Percentiles rank a stretch among this genome's conserved stretches.
Conservation (phyloP, 495 filamentous ascomycete species). For the Diplogelasinospora grovesii region DNA sequence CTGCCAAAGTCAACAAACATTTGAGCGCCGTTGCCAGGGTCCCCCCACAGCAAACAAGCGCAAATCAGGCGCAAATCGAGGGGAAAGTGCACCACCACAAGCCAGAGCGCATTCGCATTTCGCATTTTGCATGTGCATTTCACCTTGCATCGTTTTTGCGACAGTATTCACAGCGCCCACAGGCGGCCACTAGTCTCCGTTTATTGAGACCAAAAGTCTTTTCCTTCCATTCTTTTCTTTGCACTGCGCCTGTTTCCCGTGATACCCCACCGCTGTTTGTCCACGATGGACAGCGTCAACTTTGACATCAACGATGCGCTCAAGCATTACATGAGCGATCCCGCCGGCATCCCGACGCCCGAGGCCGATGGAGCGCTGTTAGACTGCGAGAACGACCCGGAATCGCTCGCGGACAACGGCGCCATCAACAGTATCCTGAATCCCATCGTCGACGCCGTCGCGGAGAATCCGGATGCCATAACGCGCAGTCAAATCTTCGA, state of each 20-base stretch:
- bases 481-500: conserved; percentile 73
- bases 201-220: no score
- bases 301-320: conserved; percentile 96
- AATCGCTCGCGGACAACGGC: conserved; percentile 64
- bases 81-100: conserved; percentile 5
- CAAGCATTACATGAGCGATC: conserved; percentile 92
- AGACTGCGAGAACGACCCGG: conserved; percentile 88
- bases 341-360: conserved; percentile 70
- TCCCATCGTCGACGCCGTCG: conserved; percentile 87
- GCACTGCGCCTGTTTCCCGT: neutral
- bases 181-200: neutral
- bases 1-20: conserved; percentile 33
- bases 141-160: conserved; percentile 1
- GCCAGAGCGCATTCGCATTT: conserved; percentile 4
- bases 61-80: conserved; percentile 3
- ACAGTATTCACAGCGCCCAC: neutral
- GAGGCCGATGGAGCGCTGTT: conserved; percentile 79
- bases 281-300: conserved; percentile 65
- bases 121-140: conserved; percentile 6
- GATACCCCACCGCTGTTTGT: conserved; percentile 16
- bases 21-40: conserved; percentile 37
- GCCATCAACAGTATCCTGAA: conserved; percentile 82
- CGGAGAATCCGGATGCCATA: conserved; percentile 84
- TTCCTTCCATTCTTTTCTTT: neutral
- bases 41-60: conserved; percentile 12